Conservation (phyloP, 805 yeast genomes). For the Yamadazyma endophytica region DNA sequence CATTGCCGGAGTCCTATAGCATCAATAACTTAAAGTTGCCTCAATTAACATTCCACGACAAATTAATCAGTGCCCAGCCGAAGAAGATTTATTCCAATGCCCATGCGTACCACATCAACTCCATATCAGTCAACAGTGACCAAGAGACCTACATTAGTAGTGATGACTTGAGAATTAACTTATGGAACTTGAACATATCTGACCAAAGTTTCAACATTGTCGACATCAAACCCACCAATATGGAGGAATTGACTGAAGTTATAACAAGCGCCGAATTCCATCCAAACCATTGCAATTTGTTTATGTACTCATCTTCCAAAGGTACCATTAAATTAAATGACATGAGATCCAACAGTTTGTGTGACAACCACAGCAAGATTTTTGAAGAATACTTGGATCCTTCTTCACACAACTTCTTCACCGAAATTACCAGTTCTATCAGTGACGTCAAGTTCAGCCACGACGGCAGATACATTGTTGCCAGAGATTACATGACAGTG, state of each 20-base stretch:
- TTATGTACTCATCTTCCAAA: conserved; percentile 92
- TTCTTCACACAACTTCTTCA: conserved; percentile 87
- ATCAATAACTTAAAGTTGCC: conserved; percentile 61
- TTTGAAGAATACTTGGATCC: conserved; percentile 95
- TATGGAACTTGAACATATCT: conserved; percentile 93
- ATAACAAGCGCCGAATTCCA: conserved; percentile 96
- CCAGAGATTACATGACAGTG: conserved; percentile 95
- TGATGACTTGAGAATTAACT: conserved; percentile 90
- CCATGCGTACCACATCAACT: conserved; percentile 96
- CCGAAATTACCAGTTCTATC: conserved; percentile 93
- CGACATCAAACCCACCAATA: conserved; percentile 94
- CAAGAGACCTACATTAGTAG: conserved; percentile 91
- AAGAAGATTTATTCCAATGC: conserved; percentile 90
- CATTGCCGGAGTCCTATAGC: conserved; percentile 16
- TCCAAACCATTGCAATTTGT: conserved; percentile 85
- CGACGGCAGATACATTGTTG: conserved; percentile 92
- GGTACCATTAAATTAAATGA: conserved; percentile 95
- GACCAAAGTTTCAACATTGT: conserved; percentile 96
- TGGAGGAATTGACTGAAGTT: conserved; percentile 98
- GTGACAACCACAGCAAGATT: conserved; percentile 82
- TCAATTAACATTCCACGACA: conserved; percentile 87
- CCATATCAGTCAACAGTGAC: conserved; percentile 90
- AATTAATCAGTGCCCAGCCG: conserved; percentile 92
- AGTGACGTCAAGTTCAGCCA: conserved; percentile 89
- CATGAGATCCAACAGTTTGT: conserved; percentile 92